phyloP scores from a whole-genome alignment of 2,329 filamentous ascomycete genomes.

The Dactylellina haptotyla region DNA sequence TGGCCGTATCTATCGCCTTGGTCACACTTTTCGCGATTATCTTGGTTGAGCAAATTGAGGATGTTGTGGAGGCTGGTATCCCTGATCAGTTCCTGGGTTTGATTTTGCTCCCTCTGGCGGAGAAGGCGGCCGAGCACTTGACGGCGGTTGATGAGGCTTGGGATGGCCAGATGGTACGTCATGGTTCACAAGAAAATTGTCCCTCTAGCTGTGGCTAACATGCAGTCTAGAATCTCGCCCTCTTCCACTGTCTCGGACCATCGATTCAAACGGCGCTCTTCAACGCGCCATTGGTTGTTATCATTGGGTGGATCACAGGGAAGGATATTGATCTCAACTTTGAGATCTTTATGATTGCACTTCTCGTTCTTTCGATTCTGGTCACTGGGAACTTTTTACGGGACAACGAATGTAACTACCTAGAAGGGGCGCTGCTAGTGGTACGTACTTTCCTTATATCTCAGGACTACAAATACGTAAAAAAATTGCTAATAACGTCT shows the following conservation, averaged over 20 bases:
- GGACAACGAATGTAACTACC: slow-evolving; percentile 88
- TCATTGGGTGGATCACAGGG: slow-evolving; percentile 81
- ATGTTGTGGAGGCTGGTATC: slow-evolving; percentile 67
- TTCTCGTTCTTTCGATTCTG: slow-evolving; percentile 83
- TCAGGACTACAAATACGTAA: too few species aligned
- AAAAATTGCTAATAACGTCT: not conserved
- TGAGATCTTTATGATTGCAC: slow-evolving; percentile 83
- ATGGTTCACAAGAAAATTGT: slow-evolving; percentile 18
- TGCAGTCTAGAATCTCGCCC: slow-evolving; percentile 77
- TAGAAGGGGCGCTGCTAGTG: slow-evolving; percentile 84
- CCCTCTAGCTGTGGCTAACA: slow-evolving; percentile 44
- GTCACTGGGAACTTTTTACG: slow-evolving; percentile 87
- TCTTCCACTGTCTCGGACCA: slow-evolving; percentile 85
- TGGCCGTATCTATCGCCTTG: slow-evolving; percentile 72
- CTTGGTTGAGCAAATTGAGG: slow-evolving; percentile 76
- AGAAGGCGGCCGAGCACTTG: slow-evolving; percentile 86
- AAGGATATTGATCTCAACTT: slow-evolving; percentile 82
- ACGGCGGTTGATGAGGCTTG: slow-evolving; percentile 86
- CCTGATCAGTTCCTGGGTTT: slow-evolving; percentile 73
- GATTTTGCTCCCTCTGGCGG: slow-evolving; percentile 82
- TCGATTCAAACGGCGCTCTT: slow-evolving; percentile 90
- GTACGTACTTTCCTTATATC: slow-evolving; percentile 60
- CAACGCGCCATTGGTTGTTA: slow-evolving; percentile 82
- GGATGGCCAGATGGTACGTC: slow-evolving; percentile 69
- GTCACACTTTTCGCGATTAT: slow-evolving; percentile 79